Evolutionary conservation across 2,329 filamentous ascomycete species (phyloP).

Genomic region (Fusarium xylarioides): DNA sequence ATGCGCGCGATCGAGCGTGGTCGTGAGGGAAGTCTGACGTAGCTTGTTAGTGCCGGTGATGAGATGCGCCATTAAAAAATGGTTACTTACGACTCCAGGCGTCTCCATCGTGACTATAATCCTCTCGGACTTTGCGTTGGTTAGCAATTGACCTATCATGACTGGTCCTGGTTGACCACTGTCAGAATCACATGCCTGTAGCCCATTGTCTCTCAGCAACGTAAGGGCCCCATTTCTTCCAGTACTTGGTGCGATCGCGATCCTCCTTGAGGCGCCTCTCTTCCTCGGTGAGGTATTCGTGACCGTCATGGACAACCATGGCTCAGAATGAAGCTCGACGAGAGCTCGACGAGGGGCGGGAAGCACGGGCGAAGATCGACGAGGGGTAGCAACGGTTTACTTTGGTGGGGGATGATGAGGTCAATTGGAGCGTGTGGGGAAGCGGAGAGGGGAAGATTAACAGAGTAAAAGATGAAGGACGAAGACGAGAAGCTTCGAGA

Average conservation of each 20-base stretch:
- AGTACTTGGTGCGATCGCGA: constrained; percentile 84
- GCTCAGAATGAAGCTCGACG: constrained; percentile 6
- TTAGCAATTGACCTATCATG: constrained; percentile 39
- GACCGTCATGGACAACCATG: constrained; percentile 91
- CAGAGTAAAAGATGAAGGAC: constrained; percentile 8
- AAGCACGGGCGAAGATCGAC: constrained; percentile 37
- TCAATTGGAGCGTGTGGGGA: constrained; percentile 37
- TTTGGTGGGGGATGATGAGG: constrained; percentile 26
- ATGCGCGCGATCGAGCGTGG: constrained; percentile 86
- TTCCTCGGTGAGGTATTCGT: constrained; percentile 88
- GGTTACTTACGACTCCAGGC: constrained; percentile 87
- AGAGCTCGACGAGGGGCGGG: constrained; percentile 23
- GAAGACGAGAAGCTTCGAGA: neutral
- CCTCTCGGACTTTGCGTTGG: constrained; percentile 73
- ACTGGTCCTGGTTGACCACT: neutral
- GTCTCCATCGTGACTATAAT: constrained; percentile 89
- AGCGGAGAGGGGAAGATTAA: constrained; percentile 15
- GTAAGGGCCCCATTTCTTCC: constrained; percentile 98
- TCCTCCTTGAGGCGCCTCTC: constrained; percentile 91
- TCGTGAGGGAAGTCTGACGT: constrained; percentile 88
- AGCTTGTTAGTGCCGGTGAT: constrained; percentile 26
- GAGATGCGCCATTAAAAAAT: neutral
- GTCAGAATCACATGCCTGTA: constrained; percentile 68
- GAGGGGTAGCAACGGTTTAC: constrained; percentile 32
- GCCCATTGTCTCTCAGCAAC: constrained; percentile 96